Evolutionary conservation across 1,284 basidiomycete genomes (phyloP).

Genomic region (Albatrellus sp.): DNA sequence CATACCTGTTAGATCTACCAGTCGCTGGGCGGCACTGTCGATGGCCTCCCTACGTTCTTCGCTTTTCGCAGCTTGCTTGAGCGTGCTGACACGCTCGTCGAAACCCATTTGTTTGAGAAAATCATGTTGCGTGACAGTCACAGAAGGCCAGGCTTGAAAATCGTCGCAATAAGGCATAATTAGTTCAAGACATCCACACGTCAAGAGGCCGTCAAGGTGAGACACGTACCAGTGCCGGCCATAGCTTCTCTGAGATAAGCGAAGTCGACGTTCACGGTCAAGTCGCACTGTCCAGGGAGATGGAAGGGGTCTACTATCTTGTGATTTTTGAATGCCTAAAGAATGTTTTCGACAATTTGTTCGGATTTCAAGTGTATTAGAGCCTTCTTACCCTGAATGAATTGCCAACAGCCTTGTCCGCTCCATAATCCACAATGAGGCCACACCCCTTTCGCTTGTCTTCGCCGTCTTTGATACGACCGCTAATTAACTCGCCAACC

Average conservation of each 20-base stretch:
- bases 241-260: constrained; percentile 76
- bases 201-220: neutral
- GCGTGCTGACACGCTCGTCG: constrained; percentile 33
- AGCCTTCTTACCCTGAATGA: constrained; percentile 66
- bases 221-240: constrained; percentile 40
- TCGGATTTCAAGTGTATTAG: too few relatives aligned
- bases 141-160: constrained; percentile 15
- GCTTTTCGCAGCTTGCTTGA: constrained; percentile 31
- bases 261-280: constrained; percentile 97
- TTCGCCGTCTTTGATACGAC: constrained; percentile 9
- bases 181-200: neutral
- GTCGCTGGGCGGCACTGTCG: constrained; percentile 33
- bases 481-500: constrained; percentile 48
- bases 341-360: neutral
- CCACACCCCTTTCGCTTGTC: constrained; percentile 44
- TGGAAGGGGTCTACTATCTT: constrained; percentile 79
- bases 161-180: neutral
- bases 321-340: constrained; percentile 82
- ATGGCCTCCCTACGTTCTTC: constrained; percentile 33
- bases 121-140: constrained; percentile 44
- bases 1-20: constrained; percentile 56
- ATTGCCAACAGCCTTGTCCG: constrained; percentile 53
- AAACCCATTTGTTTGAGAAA: constrained; percentile 54
- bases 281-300: constrained; percentile 77
- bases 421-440: constrained; percentile 88